Conservation (phyloP, 2,329 filamentous ascomycete genomes). For the Penicillium sumatraense region DNA sequence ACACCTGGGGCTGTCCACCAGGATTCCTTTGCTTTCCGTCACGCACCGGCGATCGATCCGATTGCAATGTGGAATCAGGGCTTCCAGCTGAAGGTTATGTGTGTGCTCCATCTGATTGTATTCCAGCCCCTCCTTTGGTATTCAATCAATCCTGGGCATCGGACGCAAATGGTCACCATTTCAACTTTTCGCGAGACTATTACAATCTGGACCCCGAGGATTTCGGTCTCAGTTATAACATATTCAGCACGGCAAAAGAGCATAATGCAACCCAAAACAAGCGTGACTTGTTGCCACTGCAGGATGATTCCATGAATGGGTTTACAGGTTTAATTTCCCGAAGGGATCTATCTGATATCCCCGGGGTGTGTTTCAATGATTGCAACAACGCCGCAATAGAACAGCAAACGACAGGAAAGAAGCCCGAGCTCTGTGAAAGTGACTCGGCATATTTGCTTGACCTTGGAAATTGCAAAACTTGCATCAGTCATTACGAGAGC, state of each 20-base stretch:
- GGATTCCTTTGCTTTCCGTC: constrained; percentile 47
- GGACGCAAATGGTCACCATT: constrained; percentile 28
- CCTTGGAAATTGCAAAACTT: constrained; percentile 11
- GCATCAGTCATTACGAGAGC: neutral
- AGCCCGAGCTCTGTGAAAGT: constrained; percentile 9
- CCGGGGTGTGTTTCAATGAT: constrained; percentile 1
- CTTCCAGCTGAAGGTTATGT: constrained; percentile 43
- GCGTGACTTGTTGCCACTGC: neutral
- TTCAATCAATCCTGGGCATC: constrained; percentile 21
- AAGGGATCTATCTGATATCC: constrained; percentile 6
- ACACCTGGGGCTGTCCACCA: constrained; percentile 50
- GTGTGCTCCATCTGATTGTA: constrained; percentile 48
- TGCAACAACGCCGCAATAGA: neutral
- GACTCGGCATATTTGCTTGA: constrained; percentile 17
- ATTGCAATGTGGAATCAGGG: constrained; percentile 46
- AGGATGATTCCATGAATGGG: neutral
- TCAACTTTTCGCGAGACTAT: constrained; percentile 60
- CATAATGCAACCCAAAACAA: constrained; percentile 2
- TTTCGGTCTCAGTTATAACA: constrained; percentile 67
- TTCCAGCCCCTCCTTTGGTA: constrained; percentile 34
- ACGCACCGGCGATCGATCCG: constrained; percentile 31
- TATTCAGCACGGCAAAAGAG: constrained; percentile 50
- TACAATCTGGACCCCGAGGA: constrained; percentile 67
- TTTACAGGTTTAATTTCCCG: neutral
- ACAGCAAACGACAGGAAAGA: constrained; percentile 7